Percentiles rank a stretch among this genome's conserved stretches.
These are phyloP conservation scores for Podospora australis DNA, from an alignment of 495 filamentous ascomycete species.

Conservation along the genomic window DNA sequence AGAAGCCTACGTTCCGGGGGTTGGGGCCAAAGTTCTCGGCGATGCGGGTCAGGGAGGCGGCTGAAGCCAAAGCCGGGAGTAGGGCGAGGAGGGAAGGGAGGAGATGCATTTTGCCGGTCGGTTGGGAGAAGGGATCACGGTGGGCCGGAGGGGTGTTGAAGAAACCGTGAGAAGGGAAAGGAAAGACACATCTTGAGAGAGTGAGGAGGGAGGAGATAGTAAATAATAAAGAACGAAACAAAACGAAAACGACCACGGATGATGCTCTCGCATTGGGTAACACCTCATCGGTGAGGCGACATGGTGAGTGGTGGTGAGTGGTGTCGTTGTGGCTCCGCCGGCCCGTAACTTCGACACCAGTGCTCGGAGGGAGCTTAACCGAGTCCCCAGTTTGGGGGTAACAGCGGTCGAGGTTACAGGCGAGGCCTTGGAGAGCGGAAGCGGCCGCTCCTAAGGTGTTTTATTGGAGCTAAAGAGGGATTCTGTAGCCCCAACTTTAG, in stretches of 20 bases:
- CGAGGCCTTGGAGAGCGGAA: neutral
- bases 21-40: constrained; percentile 39
- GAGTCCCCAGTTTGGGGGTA: neutral
- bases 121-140: neutral
- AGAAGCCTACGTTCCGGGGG: constrained; percentile 46
- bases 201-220: neutral
- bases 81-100: neutral
- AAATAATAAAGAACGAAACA: neutral
- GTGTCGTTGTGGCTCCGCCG: neutral
- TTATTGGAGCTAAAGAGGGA: too few species aligned
- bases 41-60: constrained; percentile 28
- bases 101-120: neutral
- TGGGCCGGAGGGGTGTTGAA: neutral
- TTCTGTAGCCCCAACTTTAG: too few species aligned
- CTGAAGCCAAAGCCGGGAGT: constrained; percentile 2
- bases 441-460: neutral
- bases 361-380: constrained; percentile 3
- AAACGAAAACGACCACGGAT: neutral
- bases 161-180: neutral
- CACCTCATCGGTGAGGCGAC: neutral
- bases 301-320: neutral
- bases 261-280: neutral
- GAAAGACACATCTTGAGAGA: neutral
- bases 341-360: constrained; percentile 6
- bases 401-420: neutral